Base-by-base conservation (phyloP, 192 early-diverging fungal genomes). In the Funneliformis geosporum region DNA sequence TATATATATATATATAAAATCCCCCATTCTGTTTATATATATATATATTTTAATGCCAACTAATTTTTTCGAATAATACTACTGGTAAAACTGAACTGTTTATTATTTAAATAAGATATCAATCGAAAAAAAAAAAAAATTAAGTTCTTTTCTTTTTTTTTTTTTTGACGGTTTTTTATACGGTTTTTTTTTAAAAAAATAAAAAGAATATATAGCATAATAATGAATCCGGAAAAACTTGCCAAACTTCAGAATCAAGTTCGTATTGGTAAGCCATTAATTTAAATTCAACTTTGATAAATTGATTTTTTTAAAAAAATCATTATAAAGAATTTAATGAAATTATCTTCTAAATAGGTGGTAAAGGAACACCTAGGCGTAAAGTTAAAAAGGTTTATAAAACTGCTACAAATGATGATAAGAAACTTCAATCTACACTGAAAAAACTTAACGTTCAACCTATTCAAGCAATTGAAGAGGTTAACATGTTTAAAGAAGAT, bases 401-500 rank as follows among this genome's bases (percentile, higher is more conserved):
- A 78, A 42, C 88, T 61, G 80, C 87, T 64, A 90, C 87, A 46
- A 88, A 91, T 85, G 96, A 99, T 84, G 96, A 98, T 89, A 96
- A 95, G 83, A 98, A 97, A 93, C 93, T 99, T 66, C 89, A 93
- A 81, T 87, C 91, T 73, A 90, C 93, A 74, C 89, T 98, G 76
- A 96, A 94, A 84, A 97, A 98, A 92, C 91, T 99, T 75, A 91
- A 93, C 82, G 92, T 95, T 68, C 93, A 95, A 87, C 88, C 91
- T 78, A 89, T 98, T 79, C 85, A 89, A 83, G 89, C 87, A 79
- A 93, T 99, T 79, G 97, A 98, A 89, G 94, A 98, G 82, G 95
- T 99, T 87, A 98, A 99, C 92, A 98, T 99, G 95, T 98, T 98
- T 90, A 94, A 91, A 88, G 91, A 92, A 64, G 93, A 97, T 82